Evolutionary conservation across 179 eudicot species (phyloP).

Genomic region (Spinacia oleracea): DNA sequence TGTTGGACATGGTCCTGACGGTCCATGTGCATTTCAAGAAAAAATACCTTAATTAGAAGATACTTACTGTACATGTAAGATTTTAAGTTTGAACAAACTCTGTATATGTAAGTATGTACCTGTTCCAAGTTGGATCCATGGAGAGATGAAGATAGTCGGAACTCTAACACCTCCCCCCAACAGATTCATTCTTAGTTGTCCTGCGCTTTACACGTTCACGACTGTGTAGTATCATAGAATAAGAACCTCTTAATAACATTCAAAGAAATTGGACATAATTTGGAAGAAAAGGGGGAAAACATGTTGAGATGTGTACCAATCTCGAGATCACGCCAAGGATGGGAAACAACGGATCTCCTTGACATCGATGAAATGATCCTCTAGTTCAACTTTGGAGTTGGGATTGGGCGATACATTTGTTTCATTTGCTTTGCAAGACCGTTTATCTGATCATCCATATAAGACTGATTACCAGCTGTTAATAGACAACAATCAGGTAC

Average conservation of each 20-base stretch:
- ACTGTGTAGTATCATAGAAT: no score
- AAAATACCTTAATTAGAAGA: no score
- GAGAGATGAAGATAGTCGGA: conserved; percentile 78
- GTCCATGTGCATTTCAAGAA: conserved; percentile 66
- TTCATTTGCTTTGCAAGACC: no score
- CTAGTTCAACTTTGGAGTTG: conserved; percentile 22
- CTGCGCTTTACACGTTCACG: no score
- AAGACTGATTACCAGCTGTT: no score
- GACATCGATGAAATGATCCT: conserved; percentile 57
- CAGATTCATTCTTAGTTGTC: no score
- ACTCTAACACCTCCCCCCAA: conserved; percentile 83
- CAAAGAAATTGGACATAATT: background rate
- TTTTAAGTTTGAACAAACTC: no score
- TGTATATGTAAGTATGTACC: no score
- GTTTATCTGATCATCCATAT: no score
- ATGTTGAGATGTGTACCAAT: conserved; percentile 28
- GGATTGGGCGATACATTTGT: background rate
- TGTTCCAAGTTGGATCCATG: conserved; percentile 79
- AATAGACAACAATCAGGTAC: no score
- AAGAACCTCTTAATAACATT: conserved; percentile 4
- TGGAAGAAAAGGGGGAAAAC: background rate
- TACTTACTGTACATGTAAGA: no score
- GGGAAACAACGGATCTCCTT: conserved; percentile 72
- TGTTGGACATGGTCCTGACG: conserved; percentile 67
- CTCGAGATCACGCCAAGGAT: conserved; percentile 60